Percentiles rank a stretch among this genome's conserved stretches.
Evolutionary conservation across 768 basidiomycete genomes (phyloP).

Genomic region (Lentinula boryana): DNA sequence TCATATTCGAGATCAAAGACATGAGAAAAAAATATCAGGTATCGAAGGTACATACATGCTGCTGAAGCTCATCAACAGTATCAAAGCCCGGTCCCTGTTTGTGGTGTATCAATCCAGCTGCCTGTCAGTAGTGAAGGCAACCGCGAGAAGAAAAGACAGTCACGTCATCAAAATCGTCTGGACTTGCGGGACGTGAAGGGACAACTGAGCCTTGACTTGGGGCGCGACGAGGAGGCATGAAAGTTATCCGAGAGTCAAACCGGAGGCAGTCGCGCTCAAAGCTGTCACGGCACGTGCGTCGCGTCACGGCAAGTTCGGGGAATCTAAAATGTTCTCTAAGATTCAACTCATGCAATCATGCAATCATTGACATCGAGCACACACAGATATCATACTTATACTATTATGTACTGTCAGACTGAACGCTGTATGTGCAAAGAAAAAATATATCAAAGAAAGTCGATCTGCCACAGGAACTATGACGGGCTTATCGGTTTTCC

Average conservation of each 20-base stretch:
- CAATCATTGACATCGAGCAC: too few species aligned
- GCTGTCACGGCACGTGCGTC: not conserved
- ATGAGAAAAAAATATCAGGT: constrained; percentile 10
- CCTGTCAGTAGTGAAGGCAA: not conserved
- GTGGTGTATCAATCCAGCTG: not conserved
- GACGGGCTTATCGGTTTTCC: not conserved
- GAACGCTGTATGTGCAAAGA: too few species aligned
- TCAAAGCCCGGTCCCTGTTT: constrained; percentile 61
- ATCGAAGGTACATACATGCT: constrained; percentile 45
- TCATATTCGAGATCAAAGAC: constrained; percentile 2
- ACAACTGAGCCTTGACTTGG: constrained; percentile 40
- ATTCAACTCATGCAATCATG: too few species aligned
- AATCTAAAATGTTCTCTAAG: too few species aligned
- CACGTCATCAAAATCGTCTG: constrained; percentile 33
- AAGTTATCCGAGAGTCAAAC: not conserved
- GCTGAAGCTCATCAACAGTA: constrained; percentile 78
- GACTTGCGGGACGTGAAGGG: constrained; percentile 45
- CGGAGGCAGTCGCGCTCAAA: not conserved
- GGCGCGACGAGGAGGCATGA: constrained; percentile 50
- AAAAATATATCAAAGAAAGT: not conserved
- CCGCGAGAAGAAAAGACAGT: not conserved
- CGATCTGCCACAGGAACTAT: not conserved
- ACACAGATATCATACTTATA: too few species aligned
- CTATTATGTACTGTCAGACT: not conserved
- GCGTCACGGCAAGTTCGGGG: not conserved